Evolutionary conservation across 805 yeast genomes (phyloP), one percentile per base, ranked within the genome.

Genomic region (Maudiozyma serrabonitensis): DNA sequence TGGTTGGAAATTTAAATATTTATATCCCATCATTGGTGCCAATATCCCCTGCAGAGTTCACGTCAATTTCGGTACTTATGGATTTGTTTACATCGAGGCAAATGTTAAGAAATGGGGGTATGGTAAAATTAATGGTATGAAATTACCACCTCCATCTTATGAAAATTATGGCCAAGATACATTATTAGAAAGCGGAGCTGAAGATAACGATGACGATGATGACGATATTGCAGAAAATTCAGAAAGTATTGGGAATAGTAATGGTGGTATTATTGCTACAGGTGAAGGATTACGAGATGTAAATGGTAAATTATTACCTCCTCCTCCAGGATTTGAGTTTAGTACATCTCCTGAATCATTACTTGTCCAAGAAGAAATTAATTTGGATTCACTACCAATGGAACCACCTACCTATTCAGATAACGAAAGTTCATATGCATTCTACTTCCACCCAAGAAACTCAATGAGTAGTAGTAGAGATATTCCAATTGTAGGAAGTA

Each of bases 101-200:
- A 88, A 89, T 62, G 95, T 90, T 38, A 89, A 89, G 63, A 88
- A 86, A 63, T 89, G 96, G 96, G 95, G 96, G 6, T 83, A 84
- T 59, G 96, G 95, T n/a, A 91, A 93, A 2, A 74, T 84, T 39
- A 86, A 83, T 56, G 99, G 98, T 1, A 78, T 75, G 45, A 84
- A 89, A 51, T 84, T 95, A 3, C 95, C 98, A 5, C 96, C 98
- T 2, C 99, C 99, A 1, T 83, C 93, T 9, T 91, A 91, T 67
- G 86, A 87, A 45, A 79, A 82, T 50, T 89, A 82, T 59, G 80
- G 79, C 43, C 81, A 81, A 44, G 96, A 90, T 62, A 80, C 89
- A 4, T 66, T 91, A 48, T 68, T 91, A 28, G 96, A 85, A 59
- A 68, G 82, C 45, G 61, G 67, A 55, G 78, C 75, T 12, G 78